A percentile compares a stretch with the other conserved stretches of the same genome.
Conservation (phyloP, 371 early-diverging fungal genomes). For the Mortierella sp. region DNA sequence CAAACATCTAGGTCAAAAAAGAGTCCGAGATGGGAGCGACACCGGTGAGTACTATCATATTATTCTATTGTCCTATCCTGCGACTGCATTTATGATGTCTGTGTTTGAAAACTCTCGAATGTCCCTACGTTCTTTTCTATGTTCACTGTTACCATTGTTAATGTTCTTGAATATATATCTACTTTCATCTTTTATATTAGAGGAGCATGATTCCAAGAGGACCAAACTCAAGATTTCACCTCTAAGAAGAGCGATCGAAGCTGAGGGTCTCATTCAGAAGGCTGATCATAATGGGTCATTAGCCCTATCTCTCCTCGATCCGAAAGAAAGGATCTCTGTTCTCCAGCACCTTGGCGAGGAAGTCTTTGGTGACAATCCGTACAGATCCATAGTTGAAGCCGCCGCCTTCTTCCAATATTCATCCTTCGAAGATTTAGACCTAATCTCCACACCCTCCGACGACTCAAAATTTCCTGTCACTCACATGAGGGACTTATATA, state of each 20-base stretch:
- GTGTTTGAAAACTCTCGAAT: neutral
- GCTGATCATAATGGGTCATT: neutral
- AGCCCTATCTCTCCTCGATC: neutral
- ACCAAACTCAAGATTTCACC: neutral
- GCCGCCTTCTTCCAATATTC: neutral
- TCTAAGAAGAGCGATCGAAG: neutral
- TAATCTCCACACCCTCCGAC: slow-evolving; percentile 1
- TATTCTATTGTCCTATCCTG: too few relatives aligned
- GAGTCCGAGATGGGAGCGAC: too few relatives aligned
- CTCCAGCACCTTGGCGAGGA: neutral
- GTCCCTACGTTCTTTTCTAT: neutral
- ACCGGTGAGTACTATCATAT: too few relatives aligned
- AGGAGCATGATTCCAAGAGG: neutral
- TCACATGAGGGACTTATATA: slow-evolving; percentile 11
- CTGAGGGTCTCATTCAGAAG: neutral
- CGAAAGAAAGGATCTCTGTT: neutral
- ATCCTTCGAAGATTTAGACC: slow-evolving; percentile 3
- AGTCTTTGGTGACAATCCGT: neutral
- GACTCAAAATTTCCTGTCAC: slow-evolving; percentile 9
- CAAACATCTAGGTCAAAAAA: too few relatives aligned
- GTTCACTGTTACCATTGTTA: neutral
- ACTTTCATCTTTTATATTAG: neutral
- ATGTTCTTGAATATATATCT: too few relatives aligned
- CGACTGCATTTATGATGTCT: neutral
- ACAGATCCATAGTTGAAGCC: neutral